phyloP scores from a whole-genome alignment of 192 early-diverging fungal species.

The Mortierella hygrophila region DNA sequence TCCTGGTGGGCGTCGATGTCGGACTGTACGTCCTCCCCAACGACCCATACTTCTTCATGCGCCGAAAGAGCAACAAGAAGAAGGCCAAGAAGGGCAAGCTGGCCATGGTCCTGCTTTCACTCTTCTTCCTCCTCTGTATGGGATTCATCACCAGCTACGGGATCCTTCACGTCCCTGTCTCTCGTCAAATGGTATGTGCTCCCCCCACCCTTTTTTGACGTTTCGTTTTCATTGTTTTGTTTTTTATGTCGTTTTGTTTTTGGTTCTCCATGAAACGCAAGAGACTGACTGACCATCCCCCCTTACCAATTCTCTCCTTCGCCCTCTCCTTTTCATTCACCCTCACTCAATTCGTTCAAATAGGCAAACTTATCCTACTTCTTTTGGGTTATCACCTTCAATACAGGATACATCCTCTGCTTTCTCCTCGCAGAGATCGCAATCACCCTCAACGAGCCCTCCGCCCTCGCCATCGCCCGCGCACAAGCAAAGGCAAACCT shows the following conservation, averaged over 20 bases:
- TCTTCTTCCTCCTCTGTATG: constrained; percentile 58
- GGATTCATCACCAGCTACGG: constrained; percentile 65
- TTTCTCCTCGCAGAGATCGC: constrained; percentile 71
- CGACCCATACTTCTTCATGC: constrained; percentile 55
- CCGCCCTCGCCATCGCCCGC: constrained; percentile 31
- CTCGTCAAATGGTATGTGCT: constrained; percentile 74
- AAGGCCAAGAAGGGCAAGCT: constrained; percentile 57
- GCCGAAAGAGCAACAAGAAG: constrained; percentile 55
- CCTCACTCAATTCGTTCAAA: background rate
- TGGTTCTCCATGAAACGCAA: background rate
- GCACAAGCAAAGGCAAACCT: constrained; percentile 57
- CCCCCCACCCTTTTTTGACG: background rate
- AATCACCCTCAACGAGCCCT: constrained; percentile 41
- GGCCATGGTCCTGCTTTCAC: constrained; percentile 61
- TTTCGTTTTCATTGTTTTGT: background rate
- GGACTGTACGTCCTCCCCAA: constrained; percentile 73
- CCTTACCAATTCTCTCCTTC: background rate
- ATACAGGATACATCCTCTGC: constrained; percentile 70
- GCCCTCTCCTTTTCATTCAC: background rate
- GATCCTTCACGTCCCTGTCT: constrained; percentile 70
- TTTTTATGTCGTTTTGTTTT: background rate
- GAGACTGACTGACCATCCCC: background rate
- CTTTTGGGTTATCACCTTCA: constrained; percentile 83
- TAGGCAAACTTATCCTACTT: constrained; percentile 82
- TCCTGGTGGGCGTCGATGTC: constrained; percentile 79